Base-by-base conservation (phyloP, 2,329 filamentous ascomycete species). In the Pseudogymnoascus destructans region DNA sequence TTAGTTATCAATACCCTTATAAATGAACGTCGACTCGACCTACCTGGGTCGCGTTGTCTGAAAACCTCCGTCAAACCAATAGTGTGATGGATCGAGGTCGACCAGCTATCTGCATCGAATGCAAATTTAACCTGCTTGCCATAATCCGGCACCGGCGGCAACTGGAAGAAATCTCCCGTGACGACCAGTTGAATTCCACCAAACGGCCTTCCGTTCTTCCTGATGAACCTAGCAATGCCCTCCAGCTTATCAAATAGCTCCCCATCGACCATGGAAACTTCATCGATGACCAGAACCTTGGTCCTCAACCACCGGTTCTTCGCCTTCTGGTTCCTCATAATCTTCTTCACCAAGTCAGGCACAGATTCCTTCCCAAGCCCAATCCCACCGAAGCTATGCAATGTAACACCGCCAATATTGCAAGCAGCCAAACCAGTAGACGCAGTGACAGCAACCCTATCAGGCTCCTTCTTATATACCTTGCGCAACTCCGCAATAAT, bases 221-320 rank as follows among this genome's bases (percentile, higher is more conserved):
- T 83, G 61, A 98, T 83, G 3, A 78, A 82, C 59, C 92, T 81
- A 11, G 91, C 92, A 64, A 98, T 87, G 61, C 87, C 81, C 61
- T 95, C 90, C 15, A 98, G 79, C 71, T 98, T 98, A 74, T 98
- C 93, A 64, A 97, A 98, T 0, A 98, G 77, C 32, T 96, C 91
- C 1, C 89, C 93, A 66, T 98, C 93, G 3, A 98, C 91, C 95
- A 98, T 98, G 10, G 93, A 97, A 3, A 98, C 85, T 70, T 98
- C 93, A 71, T 98, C 93, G 65, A 98, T 81, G 64, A 98, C 79
- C 21, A 98, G 79, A 10, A 89, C 82, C 67, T 91, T 95, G 0
- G 90, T 95, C 59, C 84, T 82, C 63, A 95, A 73, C 95, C 95
- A 98, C 38, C 92, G 81, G 63, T 83, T 86, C 69, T 87, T 92